Evolutionary conservation across 495 filamentous ascomycete genomes (phyloP).

Genomic region (Cudoniella acicularis): DNA sequence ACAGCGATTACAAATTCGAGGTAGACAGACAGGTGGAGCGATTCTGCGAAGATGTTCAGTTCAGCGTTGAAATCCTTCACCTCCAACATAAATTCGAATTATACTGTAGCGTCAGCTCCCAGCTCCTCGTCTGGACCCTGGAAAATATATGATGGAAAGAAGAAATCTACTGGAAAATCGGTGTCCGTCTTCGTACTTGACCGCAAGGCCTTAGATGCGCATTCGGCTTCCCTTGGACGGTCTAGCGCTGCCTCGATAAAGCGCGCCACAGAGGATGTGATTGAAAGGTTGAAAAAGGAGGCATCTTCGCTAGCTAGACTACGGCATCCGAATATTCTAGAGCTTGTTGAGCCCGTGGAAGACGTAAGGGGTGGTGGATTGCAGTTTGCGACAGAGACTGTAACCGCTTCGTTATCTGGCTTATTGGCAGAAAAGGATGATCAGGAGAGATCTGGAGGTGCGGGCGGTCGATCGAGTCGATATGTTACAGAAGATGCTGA

Average conservation of each 20-base stretch:
- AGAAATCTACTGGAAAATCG: slow-evolving; percentile 82
- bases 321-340: slow-evolving; percentile 86
- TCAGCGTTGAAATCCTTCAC: slow-evolving; percentile 88
- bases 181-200: slow-evolving; percentile 96
- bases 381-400: slow-evolving; percentile 91
- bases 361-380: slow-evolving; percentile 86
- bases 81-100: slow-evolving; percentile 84
- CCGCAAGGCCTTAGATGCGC: slow-evolving; percentile 72
- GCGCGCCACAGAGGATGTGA: slow-evolving; percentile 77
- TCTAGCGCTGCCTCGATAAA: slow-evolving; percentile 67
- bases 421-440: slow-evolving; percentile 87
- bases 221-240: slow-evolving; percentile 43
- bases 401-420: slow-evolving; percentile 82
- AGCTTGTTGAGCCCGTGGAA: slow-evolving; percentile 92
- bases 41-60: slow-evolving; percentile 27
- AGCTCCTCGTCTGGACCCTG: slow-evolving; percentile 79
- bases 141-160: slow-evolving; percentile 97
- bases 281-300: slow-evolving; percentile 87
- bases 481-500: slow-evolving; percentile 80
- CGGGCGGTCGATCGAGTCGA: slow-evolving; percentile 67
- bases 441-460: slow-evolving; percentile 65
- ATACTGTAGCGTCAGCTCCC: slow-evolving; percentile 67
- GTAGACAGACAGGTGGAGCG: slow-evolving; percentile 3
- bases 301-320: slow-evolving; percentile 81
- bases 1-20: neutral